phyloP scores from a whole-genome alignment of 352 stramenopile species.

The Globisporangium megalacanthum region DNA sequence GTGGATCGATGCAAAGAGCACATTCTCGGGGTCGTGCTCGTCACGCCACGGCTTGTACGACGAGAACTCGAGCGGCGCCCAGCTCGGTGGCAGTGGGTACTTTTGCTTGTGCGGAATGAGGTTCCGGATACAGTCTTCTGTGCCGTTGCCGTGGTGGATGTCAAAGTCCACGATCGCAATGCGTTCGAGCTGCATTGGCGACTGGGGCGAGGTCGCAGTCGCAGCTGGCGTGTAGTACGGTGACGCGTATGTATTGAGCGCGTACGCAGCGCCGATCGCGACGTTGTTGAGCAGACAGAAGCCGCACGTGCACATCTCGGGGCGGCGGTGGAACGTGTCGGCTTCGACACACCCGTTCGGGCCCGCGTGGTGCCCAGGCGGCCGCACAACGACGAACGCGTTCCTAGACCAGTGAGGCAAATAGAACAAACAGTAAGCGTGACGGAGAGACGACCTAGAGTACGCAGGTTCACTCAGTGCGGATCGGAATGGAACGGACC shows the following conservation, averaged over 20 bases:
- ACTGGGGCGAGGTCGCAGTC: background rate
- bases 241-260: conserved; percentile 56
- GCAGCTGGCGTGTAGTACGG: background rate
- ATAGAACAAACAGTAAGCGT: background rate
- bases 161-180: conserved; percentile 75
- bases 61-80: conserved; percentile 46
- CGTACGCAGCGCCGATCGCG: conserved; percentile 91
- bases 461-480: no score
- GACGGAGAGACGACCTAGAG: background rate
- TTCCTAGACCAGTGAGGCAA: conserved; percentile 30
- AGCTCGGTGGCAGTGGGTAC: conserved; percentile 58
- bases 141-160: conserved; percentile 88
- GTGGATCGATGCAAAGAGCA: conserved; percentile 64
- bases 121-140: conserved; percentile 62
- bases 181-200: conserved; percentile 15
- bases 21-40: conserved; percentile 52
- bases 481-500: conserved; percentile 21
- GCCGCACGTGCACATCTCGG: conserved; percentile 16
- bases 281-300: conserved; percentile 98
- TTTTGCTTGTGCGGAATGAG: conserved; percentile 54
- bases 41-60: conserved; percentile 71
- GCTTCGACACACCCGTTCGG: conserved; percentile 29
- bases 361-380: conserved; percentile 57
- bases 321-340: conserved; percentile 1
- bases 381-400: conserved; percentile 86